A percentile compares a stretch with the other conserved stretches of the same genome.
phyloP scores from a whole-genome alignment of 768 basidiomycete genomes.

The Naematelia aurantialba region DNA sequence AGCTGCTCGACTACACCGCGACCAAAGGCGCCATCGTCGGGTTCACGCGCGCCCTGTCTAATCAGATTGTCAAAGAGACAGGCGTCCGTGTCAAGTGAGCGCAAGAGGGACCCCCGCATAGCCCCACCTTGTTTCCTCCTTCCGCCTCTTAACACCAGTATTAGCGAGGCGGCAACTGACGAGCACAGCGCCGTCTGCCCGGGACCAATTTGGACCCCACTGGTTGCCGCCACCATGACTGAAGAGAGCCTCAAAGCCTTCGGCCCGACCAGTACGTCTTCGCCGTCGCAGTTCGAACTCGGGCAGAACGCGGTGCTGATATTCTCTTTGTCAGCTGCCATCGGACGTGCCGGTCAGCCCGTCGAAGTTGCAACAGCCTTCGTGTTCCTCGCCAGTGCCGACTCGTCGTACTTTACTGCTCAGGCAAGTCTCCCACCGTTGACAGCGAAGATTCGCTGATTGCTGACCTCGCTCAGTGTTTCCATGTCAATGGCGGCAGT shows the following conservation, averaged over 20 bases:
- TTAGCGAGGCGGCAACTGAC: neutral
- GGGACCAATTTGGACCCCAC: constrained; percentile 55
- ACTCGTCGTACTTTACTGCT: constrained; percentile 55
- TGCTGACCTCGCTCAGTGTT: constrained; percentile 25
- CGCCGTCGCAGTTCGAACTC: neutral
- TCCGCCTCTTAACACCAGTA: neutral
- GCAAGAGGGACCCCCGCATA: too few relatives aligned
- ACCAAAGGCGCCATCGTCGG: constrained; percentile 59
- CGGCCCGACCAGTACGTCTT: constrained; percentile 37
- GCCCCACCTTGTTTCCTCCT: too few relatives aligned
- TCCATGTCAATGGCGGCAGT: constrained; percentile 50
- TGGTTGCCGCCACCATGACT: constrained; percentile 51
- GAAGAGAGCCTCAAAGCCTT: constrained; percentile 47
- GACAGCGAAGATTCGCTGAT: neutral
- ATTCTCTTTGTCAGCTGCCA: constrained; percentile 47
- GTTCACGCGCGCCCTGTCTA: constrained; percentile 56
- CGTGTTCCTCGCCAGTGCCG: constrained; percentile 56
- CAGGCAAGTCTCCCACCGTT: constrained; percentile 12
- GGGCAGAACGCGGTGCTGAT: neutral
- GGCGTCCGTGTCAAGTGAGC: constrained; percentile 56
- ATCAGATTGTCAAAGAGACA: constrained; percentile 57
- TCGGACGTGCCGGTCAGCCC: constrained; percentile 57
- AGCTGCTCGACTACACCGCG: constrained; percentile 58
- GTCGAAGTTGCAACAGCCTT: constrained; percentile 57
- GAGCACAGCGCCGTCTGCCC: neutral